Conservation (phyloP, 2,329 filamentous ascomycete genomes). For the Monilinia vaccinii-corymbosi region DNA sequence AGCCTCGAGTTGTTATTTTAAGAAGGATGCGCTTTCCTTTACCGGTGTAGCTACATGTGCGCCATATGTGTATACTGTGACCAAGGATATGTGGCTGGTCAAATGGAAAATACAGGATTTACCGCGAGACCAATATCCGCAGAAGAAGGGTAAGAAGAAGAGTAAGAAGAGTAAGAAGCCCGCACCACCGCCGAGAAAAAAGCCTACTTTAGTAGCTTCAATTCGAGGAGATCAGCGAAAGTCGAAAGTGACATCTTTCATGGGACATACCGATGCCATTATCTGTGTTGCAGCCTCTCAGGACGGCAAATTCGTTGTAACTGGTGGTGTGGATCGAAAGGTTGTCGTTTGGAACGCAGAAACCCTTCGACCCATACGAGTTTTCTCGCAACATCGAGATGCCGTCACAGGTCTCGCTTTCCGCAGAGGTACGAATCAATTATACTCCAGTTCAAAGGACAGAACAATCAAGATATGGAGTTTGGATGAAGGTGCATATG, state of each 20-base stretch:
- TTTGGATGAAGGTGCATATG: conserved; percentile 81
- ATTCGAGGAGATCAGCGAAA: conserved; percentile 53
- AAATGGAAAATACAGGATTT: conserved; percentile 80
- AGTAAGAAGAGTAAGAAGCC: conserved; percentile 51
- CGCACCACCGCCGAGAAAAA: conserved; percentile 48
- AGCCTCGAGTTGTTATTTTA: conserved; percentile 63
- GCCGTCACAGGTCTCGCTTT: conserved; percentile 79
- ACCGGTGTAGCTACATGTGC: conserved; percentile 73
- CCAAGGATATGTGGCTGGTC: conserved; percentile 73
- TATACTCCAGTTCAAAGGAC: conserved; percentile 86
- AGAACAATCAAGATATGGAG: conserved; percentile 95
- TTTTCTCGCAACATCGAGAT: conserved; percentile 88
- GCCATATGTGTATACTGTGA: conserved; percentile 79
- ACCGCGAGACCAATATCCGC: conserved; percentile 49
- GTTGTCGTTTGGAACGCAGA: conserved; percentile 83
- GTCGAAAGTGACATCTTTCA: conserved; percentile 53
- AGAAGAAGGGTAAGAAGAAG: conserved; percentile 42
- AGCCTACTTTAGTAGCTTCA: conserved; percentile 54
- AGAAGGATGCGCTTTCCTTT: conserved; percentile 66
- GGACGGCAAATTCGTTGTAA: conserved; percentile 84
- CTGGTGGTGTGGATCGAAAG: conserved; percentile 75
- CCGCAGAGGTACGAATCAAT: conserved; percentile 76
- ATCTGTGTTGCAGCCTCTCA: conserved; percentile 78
- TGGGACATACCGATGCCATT: conserved; percentile 73
- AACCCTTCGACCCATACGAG: conserved; percentile 66